Evolutionary conservation across 1,284 basidiomycete genomes (phyloP), one percentile per base, ranked within the genome.

Genomic region (Fomitopsis palustris): DNA sequence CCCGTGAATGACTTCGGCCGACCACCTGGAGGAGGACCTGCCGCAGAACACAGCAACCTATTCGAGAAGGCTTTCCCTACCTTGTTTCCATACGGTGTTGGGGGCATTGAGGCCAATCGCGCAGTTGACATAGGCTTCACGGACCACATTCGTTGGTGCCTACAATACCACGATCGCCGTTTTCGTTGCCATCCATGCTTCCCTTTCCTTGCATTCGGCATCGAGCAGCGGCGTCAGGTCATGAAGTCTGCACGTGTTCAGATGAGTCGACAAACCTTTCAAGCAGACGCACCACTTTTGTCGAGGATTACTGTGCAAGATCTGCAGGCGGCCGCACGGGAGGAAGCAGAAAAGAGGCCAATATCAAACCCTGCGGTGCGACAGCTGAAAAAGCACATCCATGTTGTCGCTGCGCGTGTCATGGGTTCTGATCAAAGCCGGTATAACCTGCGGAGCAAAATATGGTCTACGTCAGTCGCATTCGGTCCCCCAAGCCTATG

Each of bases 81-180:
- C 0, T 62, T 79, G 0, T 81, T 77, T 59, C 79, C 78, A 1
- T 80, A 76, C 65, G 78, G 75, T 0, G 10, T 33, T 1, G 78
- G 79, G 0, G 74, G 76, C 0, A 60, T 78, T 21, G 77, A 80
- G 55, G 64, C 61, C 0, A 39, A 60, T 2, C 55, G 69, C 1
- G 10, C 17, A 1, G 55, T 60, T 2, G 55, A 1, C 1, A 62
- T 81, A 0, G 25, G 63, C 0, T 79, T 75, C 25, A 57, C 61
- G 3, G 61, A 63, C 0, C 79, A 81, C 52, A 61, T 69, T 0
- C 53, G 65, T 23, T 80, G 76, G 76, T 62, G 69, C 0, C 58
- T 81, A 9, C 64, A 66, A 25, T 77, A 79, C 55, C 33, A 59
- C 9, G 75, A 79, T 49, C 23, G 58, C 0, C 62, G 73, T 0